Evolutionary conservation across 352 stramenopile species (phyloP).

Genomic region (Pythium monospermum): DNA sequence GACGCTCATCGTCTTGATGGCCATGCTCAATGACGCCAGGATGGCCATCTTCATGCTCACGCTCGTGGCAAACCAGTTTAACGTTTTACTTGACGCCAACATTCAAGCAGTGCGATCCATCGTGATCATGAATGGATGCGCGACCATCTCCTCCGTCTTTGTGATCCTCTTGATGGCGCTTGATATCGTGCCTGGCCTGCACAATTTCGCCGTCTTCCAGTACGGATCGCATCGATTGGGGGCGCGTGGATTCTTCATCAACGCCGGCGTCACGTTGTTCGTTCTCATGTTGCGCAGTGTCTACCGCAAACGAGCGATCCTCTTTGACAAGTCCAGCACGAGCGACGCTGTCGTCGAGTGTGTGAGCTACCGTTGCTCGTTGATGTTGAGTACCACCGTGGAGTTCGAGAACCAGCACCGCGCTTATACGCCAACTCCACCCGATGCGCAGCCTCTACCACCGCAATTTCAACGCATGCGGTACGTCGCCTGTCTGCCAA

Average conservation of each 20-base stretch:
- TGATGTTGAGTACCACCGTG: too few species aligned
- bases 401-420: too few species aligned
- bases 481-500: neutral
- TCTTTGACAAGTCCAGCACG: slow-evolving; percentile 8
- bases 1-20: slow-evolving; percentile 6
- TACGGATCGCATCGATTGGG: slow-evolving; percentile 3
- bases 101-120: slow-evolving; percentile 10
- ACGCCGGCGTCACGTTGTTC: slow-evolving; percentile 13
- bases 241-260: slow-evolving; percentile 5
- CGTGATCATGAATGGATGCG: slow-evolving; percentile 9
- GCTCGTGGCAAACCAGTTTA: slow-evolving; percentile 11
- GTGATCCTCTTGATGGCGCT: neutral
- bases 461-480: slow-evolving; percentile 16
- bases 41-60: slow-evolving; percentile 1
- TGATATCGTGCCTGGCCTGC: neutral
- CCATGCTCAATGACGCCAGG: slow-evolving; percentile 8
- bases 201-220: slow-evolving; percentile 1
- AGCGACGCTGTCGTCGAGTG: slow-evolving; percentile 14
- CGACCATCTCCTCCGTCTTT: slow-evolving; percentile 3
- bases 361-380: slow-evolving; percentile 17
- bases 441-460: neutral
- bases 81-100: slow-evolving; percentile 19
- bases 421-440: too few species aligned
- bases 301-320: slow-evolving; percentile 7
- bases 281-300: slow-evolving; percentile 15